These are phyloP conservation scores for Corymbia calophylla DNA, from an alignment of 441 rosid species.

Conservation along the genomic window DNA sequence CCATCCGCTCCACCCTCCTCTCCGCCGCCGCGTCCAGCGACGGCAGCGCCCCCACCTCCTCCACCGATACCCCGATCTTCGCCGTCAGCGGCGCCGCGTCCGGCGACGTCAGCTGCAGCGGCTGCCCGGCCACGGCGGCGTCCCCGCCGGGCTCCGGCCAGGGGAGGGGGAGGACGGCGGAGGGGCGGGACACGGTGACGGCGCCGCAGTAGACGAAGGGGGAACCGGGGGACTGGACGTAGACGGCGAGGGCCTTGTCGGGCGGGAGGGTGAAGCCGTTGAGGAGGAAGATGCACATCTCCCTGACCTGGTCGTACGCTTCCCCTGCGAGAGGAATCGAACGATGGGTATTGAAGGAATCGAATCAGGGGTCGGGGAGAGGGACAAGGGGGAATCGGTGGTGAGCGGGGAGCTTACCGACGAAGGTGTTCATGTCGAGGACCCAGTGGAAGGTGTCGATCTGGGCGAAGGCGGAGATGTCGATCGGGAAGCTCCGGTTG, in stretches of 20 bases:
- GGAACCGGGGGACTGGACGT: conserved; percentile 87
- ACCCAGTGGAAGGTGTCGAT: conserved; percentile 91
- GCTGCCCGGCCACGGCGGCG: background rate
- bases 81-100: conserved; percentile 53
- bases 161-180: conserved; percentile 68
- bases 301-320: conserved; percentile 72
- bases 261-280: conserved; percentile 76
- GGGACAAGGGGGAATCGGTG: background rate
- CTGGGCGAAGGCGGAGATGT: conserved; percentile 79
- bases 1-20: conserved; percentile 68
- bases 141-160: conserved; percentile 84
- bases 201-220: conserved; percentile 79
- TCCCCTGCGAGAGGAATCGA: conserved; percentile 37
- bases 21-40: conserved; percentile 74
- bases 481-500: conserved; percentile 89
- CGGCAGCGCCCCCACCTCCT: conserved; percentile 50
- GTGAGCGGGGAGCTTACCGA: conserved; percentile 30
- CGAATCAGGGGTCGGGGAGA: too few relatives aligned
- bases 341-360: background rate
- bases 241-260: conserved; percentile 84
- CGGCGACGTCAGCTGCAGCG: conserved; percentile 51
- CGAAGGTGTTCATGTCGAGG: conserved; percentile 94
- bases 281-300: conserved; percentile 73
- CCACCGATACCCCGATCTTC: conserved; percentile 84
- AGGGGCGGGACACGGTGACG: conserved; percentile 70